A percentile compares a stretch with the other conserved stretches of the same genome.
These are phyloP conservation scores for Brassica incana DNA, from an alignment of 345 rosid genomes.

Conservation along the genomic window DNA sequence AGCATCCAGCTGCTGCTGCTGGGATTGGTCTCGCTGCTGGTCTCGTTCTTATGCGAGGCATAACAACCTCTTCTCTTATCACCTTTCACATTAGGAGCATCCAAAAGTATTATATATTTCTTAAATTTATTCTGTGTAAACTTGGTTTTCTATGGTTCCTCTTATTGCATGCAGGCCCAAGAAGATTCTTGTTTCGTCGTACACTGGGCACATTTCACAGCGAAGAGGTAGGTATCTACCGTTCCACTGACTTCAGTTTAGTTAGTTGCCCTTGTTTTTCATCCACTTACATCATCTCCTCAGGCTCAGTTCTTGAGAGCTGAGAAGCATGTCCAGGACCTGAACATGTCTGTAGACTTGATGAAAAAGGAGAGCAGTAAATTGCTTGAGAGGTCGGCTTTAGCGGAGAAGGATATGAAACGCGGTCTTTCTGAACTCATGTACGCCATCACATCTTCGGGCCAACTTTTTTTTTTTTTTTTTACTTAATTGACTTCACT, in stretches of 20 bases:
- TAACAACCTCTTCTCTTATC: slow-evolving; percentile 10
- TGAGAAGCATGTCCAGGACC: slow-evolving; percentile 76
- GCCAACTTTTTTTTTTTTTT: not conserved
- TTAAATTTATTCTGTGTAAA: not conserved
- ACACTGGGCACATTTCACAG: slow-evolving; percentile 80
- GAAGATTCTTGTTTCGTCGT: slow-evolving; percentile 73
- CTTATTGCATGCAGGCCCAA: slow-evolving; percentile 65
- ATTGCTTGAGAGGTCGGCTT: slow-evolving; percentile 77
- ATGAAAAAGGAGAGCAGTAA: slow-evolving; percentile 87
- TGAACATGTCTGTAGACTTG: slow-evolving; percentile 70
- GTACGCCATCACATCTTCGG: slow-evolving; percentile 37
- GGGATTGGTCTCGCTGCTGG: slow-evolving; percentile 65
- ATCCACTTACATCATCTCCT: slow-evolving; percentile 7
- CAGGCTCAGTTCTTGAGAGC: slow-evolving; percentile 77
- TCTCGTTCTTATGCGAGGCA: slow-evolving; percentile 75
- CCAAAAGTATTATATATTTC: not conserved
- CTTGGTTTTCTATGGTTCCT: not conserved
- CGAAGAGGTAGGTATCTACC: slow-evolving; percentile 91
- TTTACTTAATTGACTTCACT: not conserved
- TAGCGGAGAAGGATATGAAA: slow-evolving; percentile 85
- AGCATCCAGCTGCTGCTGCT: slow-evolving; percentile 66
- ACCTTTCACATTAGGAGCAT: not conserved
- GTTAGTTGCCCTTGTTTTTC: not conserved
- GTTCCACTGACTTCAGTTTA: not conserved
- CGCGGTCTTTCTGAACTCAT: slow-evolving; percentile 69